These are phyloP conservation scores for Saturnispora sekii DNA, from an alignment of 805 yeast genomes.

Conservation along the genomic window DNA sequence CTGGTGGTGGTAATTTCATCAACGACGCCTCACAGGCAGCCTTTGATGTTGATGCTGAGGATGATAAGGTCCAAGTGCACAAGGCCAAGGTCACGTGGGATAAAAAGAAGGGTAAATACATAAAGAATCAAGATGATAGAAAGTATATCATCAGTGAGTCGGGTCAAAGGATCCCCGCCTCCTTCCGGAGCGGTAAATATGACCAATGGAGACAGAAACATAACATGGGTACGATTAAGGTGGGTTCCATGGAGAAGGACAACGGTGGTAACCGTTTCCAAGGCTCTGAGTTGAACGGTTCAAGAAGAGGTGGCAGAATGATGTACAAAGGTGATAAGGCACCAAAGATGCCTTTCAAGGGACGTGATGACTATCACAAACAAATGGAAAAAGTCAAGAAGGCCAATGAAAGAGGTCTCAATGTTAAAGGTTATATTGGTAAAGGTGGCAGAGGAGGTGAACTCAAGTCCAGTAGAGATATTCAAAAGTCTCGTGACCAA, in stretches of 20 bases:
- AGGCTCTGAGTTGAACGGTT: constrained; percentile 28
- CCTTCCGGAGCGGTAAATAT: constrained; percentile 81
- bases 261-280: constrained; percentile 15
- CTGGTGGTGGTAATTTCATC: constrained; percentile 52
- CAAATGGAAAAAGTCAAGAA: constrained; percentile 76
- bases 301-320: constrained; percentile 40
- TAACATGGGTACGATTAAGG: constrained; percentile 39
- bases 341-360: constrained; percentile 86
- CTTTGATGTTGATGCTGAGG: constrained; percentile 70
- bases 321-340: constrained; percentile 68
- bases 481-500: constrained; percentile 62
- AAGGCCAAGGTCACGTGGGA: constrained; percentile 81
- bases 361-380: constrained; percentile 72
- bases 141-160: constrained; percentile 90
- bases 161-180: constrained; percentile 88
- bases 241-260: constrained; percentile 42
- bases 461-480: constrained; percentile 58
- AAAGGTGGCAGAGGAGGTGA: constrained; percentile 45
- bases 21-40: constrained; percentile 80
- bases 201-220: constrained; percentile 85
- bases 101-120: constrained; percentile 80
- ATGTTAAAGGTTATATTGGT: constrained; percentile 53
- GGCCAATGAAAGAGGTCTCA: constrained; percentile 67
- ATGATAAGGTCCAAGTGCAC: constrained; percentile 54
- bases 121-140: constrained; percentile 73